Evolutionary conservation across 345 rosid species (phyloP), one percentile per base, ranked within the genome.

Genomic region (Physaria fendleri): DNA sequence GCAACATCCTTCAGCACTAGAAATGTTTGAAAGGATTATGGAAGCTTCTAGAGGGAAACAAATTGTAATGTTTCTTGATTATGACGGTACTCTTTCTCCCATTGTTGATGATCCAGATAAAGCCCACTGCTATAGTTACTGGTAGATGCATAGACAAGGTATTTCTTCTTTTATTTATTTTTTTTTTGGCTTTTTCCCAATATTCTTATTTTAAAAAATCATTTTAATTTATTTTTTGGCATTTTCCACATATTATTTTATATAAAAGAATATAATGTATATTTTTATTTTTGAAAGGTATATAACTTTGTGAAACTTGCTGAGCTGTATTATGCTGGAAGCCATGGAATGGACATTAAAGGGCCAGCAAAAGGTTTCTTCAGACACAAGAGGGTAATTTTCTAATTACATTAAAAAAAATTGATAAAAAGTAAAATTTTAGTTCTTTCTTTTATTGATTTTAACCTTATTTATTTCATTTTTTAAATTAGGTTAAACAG

Each of bases 311-410:
- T 93, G 43, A 80, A 77, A 59, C 23, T 93, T 63, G 81, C 87
- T 9, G 99, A 80, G 73, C 77, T 89, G 58, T 93, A 93, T 77
- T 93, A 93, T 46, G 97, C 99, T 3, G 99, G 99, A n/a, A 93
- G 99, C 75, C 99, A 93, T 72, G 99, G 99, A 34, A 93, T 93
- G 99, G 99, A 93, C 95, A 93, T 93, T 35, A 85, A 74, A 76
- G 97, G 97, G 9, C 99, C 99, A 42, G 70, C 79, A 8, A 81
- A 80, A 71, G 75, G 79, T 14, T 65, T 76, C 65, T 65, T 78
- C 35, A 76, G 64, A 56, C 47, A 70, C 78, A 81, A 69, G 67
- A 78, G 77, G 76, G 96, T 82, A 18, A 55, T 30, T 52, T 44
- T n/a, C 13, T 30, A 15, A 15, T 40, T 27, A 16, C 43, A 53